Evolutionary conservation across 2,329 filamentous ascomycete species (phyloP), one percentile per base, ranked within the genome.

Genomic region (Clonostachys chloroleuca): DNA sequence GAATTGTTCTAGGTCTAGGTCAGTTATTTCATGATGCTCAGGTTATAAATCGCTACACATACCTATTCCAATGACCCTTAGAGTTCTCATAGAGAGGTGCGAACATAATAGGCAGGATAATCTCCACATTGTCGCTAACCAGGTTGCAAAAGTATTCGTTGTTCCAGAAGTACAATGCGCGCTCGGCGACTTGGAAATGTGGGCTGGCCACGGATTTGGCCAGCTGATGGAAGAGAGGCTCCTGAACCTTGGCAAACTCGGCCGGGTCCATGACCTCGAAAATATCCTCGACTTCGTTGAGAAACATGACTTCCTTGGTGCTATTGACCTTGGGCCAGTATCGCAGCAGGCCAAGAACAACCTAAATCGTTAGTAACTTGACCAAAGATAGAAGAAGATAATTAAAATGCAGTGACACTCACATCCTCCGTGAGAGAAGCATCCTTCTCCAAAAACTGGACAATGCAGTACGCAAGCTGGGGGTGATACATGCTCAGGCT

Each of bases 281-380:
- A 53, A 99, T 99, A 63, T 99, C 94, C 67, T 99, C 94, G 34
- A 99, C 92, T 68, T 99, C 94, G 60, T 99, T 99, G 58, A 99
- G 75, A 72, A 95, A 99, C 94, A 99, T 99, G 62, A 99, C 94
- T 69, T 99, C 94, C 70, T 99, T 99, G 46, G 94, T 99, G 70
- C 94, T 97, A 72, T 99, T 99, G 59, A 95, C 90, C 76, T 99
- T 99, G 43, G 94, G 94, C 94, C 94, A 99, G 68, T 96, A 99
- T 56, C 94, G 86, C 52, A 99, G 77, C 47, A 99, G 77, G 42
- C 94, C 94, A 54, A 97, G 83, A 43, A 99, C 94, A 52, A 97
- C 91, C 88, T 92, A 53, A 14, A 39, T 44, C 44, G 56, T 54
- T 44, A 55, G 56, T 52, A 52, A 48, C 37, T 45, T 14, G 43